phyloP scores from a whole-genome alignment of 2,329 filamentous ascomycete species.

The Paracorniculantispora psalliotae region DNA sequence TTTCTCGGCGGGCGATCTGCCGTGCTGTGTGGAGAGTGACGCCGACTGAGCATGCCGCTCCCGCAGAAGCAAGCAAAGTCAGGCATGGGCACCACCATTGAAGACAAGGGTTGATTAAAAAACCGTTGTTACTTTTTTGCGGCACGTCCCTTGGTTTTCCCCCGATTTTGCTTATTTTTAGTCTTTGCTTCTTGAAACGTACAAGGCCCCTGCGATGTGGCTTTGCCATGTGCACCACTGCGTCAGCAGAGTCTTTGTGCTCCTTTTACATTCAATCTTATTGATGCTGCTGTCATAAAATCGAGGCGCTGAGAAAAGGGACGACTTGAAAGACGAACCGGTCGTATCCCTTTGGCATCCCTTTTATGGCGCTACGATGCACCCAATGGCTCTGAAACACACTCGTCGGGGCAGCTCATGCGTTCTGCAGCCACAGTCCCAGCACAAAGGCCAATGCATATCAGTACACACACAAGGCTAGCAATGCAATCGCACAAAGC shows the following conservation, averaged over 20 bases:
- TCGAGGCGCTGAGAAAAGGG: not conserved
- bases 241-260: not conserved
- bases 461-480: too few relatives aligned
- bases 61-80: constrained; percentile 1
- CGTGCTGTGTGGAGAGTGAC: not conserved
- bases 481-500: not conserved
- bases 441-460: not conserved
- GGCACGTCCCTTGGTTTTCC: not conserved
- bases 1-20: not conserved
- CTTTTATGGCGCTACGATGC: not conserved
- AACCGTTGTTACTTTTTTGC: not conserved
- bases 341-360: not conserved
- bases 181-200: not conserved
- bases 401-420: too few relatives aligned
- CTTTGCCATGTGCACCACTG: not conserved
- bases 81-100: not conserved
- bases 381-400: not conserved
- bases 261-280: not conserved
- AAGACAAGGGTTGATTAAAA: not conserved
- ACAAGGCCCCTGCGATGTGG: not conserved
- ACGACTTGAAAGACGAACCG: not conserved
- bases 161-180: not conserved
- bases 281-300: not conserved
- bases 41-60: not conserved
- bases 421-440: not conserved